Conservation (phyloP, 305 asterid species). For the Solanum hybrid region DNA sequence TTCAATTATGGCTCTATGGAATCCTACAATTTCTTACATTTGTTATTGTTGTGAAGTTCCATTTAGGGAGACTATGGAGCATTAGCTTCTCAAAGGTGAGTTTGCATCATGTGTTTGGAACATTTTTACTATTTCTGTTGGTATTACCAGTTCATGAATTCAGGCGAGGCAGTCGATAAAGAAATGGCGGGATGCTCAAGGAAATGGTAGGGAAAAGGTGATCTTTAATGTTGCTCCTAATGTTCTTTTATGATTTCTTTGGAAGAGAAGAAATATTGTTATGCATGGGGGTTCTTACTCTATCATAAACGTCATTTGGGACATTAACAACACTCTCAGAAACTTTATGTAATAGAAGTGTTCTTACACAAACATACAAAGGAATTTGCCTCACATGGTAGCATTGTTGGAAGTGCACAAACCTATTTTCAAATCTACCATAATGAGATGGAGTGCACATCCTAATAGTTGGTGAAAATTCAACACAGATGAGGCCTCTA, state of each 20-base stretch:
- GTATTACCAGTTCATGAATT: not conserved
- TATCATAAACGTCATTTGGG: not conserved
- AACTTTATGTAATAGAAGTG: not conserved
- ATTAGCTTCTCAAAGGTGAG: not conserved
- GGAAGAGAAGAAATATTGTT: not conserved
- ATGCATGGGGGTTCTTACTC: not conserved
- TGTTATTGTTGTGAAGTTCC: not conserved
- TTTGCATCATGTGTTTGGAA: not conserved
- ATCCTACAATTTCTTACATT: not conserved
- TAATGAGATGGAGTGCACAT: not conserved
- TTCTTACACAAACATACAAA: not conserved
- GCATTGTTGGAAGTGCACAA: not conserved
- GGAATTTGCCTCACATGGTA: not conserved
- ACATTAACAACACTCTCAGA: not conserved
- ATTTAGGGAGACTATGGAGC: not conserved
- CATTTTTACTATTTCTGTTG: not conserved
- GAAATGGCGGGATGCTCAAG: not conserved
- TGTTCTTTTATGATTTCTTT: not conserved
- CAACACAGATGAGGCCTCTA: not conserved
- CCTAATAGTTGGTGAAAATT: not conserved
- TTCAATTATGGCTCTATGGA: not conserved
- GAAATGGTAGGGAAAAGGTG: not conserved
- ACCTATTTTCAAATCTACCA: not conserved
- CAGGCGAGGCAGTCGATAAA: not conserved
- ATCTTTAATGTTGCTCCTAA: not conserved